Evolutionary conservation across 208 protist species (phyloP).

Genomic region (Trypanosomatidae sp.): DNA sequence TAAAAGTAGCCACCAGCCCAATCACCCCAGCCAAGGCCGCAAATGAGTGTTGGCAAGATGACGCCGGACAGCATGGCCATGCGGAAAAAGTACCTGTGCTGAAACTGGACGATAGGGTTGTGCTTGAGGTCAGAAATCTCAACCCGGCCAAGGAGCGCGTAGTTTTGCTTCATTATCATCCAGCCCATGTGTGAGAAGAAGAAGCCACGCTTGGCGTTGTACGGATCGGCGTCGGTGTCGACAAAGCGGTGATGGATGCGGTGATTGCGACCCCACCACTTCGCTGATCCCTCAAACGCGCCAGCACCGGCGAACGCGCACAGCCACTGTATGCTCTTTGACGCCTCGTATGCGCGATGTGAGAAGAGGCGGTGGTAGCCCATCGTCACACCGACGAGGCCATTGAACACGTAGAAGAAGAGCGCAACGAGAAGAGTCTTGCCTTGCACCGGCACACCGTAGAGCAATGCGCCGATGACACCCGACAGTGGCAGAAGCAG

Average conservation of each 20-base stretch:
- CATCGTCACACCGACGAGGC: constrained; percentile 80
- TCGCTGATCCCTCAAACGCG: constrained; percentile 84
- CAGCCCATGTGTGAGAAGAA: constrained; percentile 87
- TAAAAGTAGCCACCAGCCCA: constrained; percentile 82
- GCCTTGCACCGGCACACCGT: constrained; percentile 45
- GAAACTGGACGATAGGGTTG: constrained; percentile 75
- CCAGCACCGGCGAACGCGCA: constrained; percentile 69
- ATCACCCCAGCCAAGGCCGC: constrained; percentile 72
- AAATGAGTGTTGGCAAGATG: constrained; percentile 73
- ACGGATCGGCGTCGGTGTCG: constrained; percentile 87
- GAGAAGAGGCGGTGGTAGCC: constrained; percentile 88
- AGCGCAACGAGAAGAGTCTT: constrained; percentile 53
- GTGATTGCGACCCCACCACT: constrained; percentile 86
- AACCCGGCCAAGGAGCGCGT: constrained; percentile 60
- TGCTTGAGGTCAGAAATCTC: constrained; percentile 78
- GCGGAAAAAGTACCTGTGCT: constrained; percentile 79
- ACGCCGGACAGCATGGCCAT: constrained; percentile 76
- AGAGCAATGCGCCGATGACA: constrained; percentile 8
- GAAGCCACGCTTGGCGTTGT: constrained; percentile 84
- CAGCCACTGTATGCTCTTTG: constrained; percentile 38
- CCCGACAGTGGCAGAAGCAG: constrained; percentile 31
- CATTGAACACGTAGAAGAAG: constrained; percentile 73
- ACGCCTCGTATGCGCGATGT: constrained; percentile 71
- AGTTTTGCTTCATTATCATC: constrained; percentile 90
- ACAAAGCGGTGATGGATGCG: constrained; percentile 87